A percentile compares a stretch with the other conserved stretches of the same genome.
phyloP scores from a whole-genome alignment of 345 rosid genomes.

The Melastoma malabathricum region DNA sequence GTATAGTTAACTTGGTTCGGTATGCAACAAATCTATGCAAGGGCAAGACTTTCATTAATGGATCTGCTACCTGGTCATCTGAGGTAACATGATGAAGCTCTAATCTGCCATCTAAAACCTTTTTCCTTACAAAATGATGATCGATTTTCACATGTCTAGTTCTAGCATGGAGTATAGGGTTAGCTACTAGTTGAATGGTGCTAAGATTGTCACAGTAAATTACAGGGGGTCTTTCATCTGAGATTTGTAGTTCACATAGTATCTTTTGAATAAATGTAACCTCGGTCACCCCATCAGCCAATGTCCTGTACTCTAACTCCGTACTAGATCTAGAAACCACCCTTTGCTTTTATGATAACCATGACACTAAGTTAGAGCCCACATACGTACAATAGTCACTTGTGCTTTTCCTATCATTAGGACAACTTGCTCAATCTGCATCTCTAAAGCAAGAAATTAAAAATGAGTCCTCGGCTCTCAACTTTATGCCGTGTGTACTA shows the following conservation, averaged over 20 bases:
- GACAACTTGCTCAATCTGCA: background rate
- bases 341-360: rapidly evolving
- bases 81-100: background rate
- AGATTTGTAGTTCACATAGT: background rate
- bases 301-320: background rate
- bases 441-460: background rate
- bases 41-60: background rate
- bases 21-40: too few species aligned
- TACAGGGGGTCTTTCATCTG: too few species aligned
- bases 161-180: background rate
- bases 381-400: background rate
- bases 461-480: background rate
- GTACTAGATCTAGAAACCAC: background rate
- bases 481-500: background rate
- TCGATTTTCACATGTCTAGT: slow-evolving; percentile 2
- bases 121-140: background rate
- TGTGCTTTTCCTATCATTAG: background rate
- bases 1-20: too few species aligned
- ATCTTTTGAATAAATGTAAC: background rate
- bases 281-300: background rate
- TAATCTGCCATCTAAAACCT: background rate
- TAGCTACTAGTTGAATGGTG: background rate
- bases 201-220: background rate
- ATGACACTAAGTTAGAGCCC: background rate
- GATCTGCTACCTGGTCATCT: background rate